Evolutionary conservation across 495 filamentous ascomycete genomes (phyloP).

Genomic region (Aspergillus hancockii): DNA sequence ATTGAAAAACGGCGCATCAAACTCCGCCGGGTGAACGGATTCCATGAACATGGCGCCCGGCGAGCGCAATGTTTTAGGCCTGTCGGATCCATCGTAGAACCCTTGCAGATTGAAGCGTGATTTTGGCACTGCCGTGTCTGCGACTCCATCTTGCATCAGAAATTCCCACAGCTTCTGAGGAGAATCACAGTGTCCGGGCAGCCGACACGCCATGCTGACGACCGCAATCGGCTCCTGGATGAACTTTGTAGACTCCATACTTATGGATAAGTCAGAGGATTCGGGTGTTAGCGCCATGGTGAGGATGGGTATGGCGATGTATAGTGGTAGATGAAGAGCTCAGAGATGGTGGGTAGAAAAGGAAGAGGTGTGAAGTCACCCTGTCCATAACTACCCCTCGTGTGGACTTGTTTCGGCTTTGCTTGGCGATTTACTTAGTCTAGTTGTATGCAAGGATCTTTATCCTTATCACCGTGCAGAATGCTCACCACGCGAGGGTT

Average conservation of each 20-base stretch:
- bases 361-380: neutral
- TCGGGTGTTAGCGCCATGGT: slow-evolving; percentile 12
- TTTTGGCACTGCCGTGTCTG: slow-evolving; percentile 7
- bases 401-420: too few species aligned
- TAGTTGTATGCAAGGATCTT: neutral
- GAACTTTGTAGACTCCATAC: slow-evolving; percentile 2
- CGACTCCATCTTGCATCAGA: slow-evolving; percentile 10
- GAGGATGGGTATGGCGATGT: slow-evolving; percentile 16
- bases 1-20: slow-evolving; percentile 52
- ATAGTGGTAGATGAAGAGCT: neutral
- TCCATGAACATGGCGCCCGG: slow-evolving; percentile 18
- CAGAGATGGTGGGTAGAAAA: neutral
- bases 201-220: slow-evolving; percentile 13
- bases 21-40: slow-evolving; percentile 20
- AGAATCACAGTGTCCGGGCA: slow-evolving; percentile 12
- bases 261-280: slow-evolving; percentile 7
- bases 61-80: slow-evolving; percentile 7
- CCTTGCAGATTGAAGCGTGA: slow-evolving; percentile 7
- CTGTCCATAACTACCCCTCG: neutral
- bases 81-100: slow-evolving; percentile 11
- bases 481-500: neutral
- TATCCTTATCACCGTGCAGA: neutral
- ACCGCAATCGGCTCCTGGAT: slow-evolving; percentile 16
- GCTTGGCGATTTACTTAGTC: neutral
- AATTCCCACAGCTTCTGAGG: slow-evolving; percentile 15